Conservation (phyloP, 768 basidiomycete genomes). For the Hypholoma sublateritium region DNA sequence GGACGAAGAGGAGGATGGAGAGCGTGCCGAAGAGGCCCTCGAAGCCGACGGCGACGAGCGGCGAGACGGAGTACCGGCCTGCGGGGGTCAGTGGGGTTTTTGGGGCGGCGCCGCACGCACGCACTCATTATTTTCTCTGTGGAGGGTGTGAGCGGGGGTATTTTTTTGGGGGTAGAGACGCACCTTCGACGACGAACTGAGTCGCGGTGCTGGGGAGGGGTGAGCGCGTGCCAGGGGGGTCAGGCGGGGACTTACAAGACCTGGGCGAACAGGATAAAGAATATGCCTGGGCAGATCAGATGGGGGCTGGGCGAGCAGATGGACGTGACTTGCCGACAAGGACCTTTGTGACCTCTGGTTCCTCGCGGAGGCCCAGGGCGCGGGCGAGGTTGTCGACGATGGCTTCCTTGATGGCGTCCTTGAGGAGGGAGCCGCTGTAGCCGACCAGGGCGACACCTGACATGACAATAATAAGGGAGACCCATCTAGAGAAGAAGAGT, state of each 20-base stretch:
- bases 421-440: slow-evolving; percentile 84
- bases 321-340: no score
- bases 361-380: slow-evolving; percentile 36
- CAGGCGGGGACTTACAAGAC: slow-evolving; percentile 64
- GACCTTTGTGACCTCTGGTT: slow-evolving; percentile 66
- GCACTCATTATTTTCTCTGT: slow-evolving; percentile 85
- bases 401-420: slow-evolving; percentile 61
- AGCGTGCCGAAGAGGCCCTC: slow-evolving; percentile 91
- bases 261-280: slow-evolving; percentile 92
- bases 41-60: slow-evolving; percentile 90
- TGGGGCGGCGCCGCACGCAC: not conserved
- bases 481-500: slow-evolving; percentile 35
- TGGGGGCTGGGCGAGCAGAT: no score
- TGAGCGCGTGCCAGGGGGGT: slow-evolving; percentile 6
- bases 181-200: slow-evolving; percentile 88
- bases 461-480: slow-evolving; percentile 88
- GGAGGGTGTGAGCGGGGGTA: slow-evolving; percentile 8
- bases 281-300: no score
- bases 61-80: slow-evolving; percentile 77
- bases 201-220: slow-evolving; percentile 69
- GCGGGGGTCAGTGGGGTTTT: slow-evolving; percentile 2
- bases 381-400: slow-evolving; percentile 29
- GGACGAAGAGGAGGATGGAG: slow-evolving; percentile 77
- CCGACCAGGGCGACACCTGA: slow-evolving; percentile 83
- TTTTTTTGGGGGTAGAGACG: slow-evolving; percentile 12